Conservation (phyloP, 2,329 filamentous ascomycete species). For the Neoarthrinium moseri region DNA sequence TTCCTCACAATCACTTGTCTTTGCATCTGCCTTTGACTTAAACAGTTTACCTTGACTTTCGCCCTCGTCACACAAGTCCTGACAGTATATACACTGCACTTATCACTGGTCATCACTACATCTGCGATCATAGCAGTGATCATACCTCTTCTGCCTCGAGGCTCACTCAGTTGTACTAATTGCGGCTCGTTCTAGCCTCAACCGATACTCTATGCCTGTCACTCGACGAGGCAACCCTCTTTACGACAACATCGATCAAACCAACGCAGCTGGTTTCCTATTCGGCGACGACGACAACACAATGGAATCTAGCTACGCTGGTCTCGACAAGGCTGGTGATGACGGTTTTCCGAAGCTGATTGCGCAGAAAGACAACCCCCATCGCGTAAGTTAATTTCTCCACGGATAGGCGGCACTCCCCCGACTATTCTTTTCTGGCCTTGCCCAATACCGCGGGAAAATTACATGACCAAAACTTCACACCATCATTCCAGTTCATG, state of each 20-base stretch:
- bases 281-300: constrained; percentile 74
- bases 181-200: constrained; percentile 53
- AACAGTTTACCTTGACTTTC: too few relatives aligned
- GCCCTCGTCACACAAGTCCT: not conserved
- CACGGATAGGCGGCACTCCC: too few relatives aligned
- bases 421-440: too few relatives aligned
- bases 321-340: constrained; percentile 71
- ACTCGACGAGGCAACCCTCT: constrained; percentile 64
- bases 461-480: too few relatives aligned
- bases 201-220: constrained; percentile 93
- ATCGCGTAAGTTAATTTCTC: constrained; percentile 39
- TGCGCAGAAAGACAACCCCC: constrained; percentile 53
- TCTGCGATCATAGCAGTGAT: not conserved
- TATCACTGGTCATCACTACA: not conserved
- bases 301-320: constrained; percentile 66
- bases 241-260: constrained; percentile 73
- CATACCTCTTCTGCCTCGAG: too few relatives aligned
- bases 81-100: not conserved
- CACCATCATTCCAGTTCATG: not conserved
- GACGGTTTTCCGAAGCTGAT: constrained; percentile 86
- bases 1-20: not conserved
- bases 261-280: constrained; percentile 81
- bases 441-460: too few relatives aligned
- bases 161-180: constrained; percentile 17
- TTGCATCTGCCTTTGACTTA: too few relatives aligned